These are phyloP conservation scores for Vitis hybrid DNA, from an alignment of 177 flowering plant species.

Conservation along the genomic window DNA sequence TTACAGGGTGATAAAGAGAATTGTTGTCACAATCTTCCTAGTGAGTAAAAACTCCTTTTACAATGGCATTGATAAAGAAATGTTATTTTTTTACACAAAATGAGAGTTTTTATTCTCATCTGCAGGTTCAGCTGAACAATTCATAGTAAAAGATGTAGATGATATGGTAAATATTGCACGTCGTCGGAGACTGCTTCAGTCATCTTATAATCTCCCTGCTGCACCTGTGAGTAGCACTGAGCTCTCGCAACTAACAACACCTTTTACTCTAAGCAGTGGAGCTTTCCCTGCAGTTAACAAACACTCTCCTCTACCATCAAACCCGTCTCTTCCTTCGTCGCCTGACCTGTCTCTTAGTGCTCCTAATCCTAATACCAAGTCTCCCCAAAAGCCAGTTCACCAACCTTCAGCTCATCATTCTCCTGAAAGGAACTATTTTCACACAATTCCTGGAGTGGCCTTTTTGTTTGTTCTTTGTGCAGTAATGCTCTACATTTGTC, in stretches of 20 bases:
- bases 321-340: conserved; percentile 16
- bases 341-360: conserved; percentile 1
- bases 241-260: conserved; percentile 15
- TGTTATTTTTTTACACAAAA: background rate
- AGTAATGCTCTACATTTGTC: conserved; percentile 37
- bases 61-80: background rate
- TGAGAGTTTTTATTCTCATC: background rate
- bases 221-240: conserved; percentile 2
- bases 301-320: conserved; percentile 14
- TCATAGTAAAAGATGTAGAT: background rate
- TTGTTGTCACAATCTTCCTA: conserved; percentile 3
- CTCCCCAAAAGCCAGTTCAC: background rate
- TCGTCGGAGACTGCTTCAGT: conserved; percentile 11
- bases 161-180: conserved; percentile 1
- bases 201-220: conserved; percentile 6
- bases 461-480: conserved; percentile 35
- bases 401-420: conserved; percentile 14
- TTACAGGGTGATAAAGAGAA: background rate
- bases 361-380: too few species aligned
- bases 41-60: conserved; percentile 6
- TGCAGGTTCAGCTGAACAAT: background rate
- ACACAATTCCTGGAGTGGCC: conserved; percentile 31
- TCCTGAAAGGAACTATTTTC: conserved; percentile 44
- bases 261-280: conserved; percentile 66
- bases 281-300: conserved; percentile 48